These are phyloP conservation scores for Kandelia obovata DNA, from an alignment of 345 rosid genomes.

Conservation along the genomic window DNA sequence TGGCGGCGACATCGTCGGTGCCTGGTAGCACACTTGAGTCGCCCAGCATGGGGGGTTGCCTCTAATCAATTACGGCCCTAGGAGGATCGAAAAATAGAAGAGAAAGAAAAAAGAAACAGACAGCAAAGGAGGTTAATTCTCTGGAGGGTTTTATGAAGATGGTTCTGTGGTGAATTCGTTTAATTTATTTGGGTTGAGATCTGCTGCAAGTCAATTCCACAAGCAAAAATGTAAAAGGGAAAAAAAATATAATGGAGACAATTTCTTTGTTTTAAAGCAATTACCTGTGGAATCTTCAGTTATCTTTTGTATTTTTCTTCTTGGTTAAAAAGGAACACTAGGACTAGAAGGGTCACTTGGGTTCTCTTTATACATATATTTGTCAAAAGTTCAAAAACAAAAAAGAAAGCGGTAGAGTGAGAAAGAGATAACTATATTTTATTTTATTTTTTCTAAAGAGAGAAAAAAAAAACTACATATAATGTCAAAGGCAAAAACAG, in stretches of 20 bases:
- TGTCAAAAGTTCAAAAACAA: background rate
- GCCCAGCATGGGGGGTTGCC: constrained; percentile 31
- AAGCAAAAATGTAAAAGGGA: background rate
- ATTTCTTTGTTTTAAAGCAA: background rate
- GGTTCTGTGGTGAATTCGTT: constrained; percentile 20
- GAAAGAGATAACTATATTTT: background rate
- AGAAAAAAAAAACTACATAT: background rate
- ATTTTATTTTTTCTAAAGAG: no score
- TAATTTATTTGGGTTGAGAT: constrained; percentile 35
- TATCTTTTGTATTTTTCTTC: constrained; percentile 12
- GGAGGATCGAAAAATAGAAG: background rate
- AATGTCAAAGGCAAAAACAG: background rate
- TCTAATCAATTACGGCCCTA: constrained; percentile 20
- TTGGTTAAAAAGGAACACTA: constrained; percentile 6
- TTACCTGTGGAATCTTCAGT: constrained; percentile 37
- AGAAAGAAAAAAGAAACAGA: background rate
- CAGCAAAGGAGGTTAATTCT: constrained; percentile 30
- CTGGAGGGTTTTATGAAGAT: constrained; percentile 31
- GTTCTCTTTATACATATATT: background rate
- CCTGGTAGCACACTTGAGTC: constrained; percentile 32
- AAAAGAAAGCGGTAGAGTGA: background rate
- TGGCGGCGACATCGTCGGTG: constrained; percentile 19
- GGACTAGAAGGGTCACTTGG: background rate
- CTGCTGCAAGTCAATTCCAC: constrained; percentile 39
- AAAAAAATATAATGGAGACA: constrained; percentile 3